Conservation (phyloP, 768 basidiomycete genomes). For the Boletus reticuloceps region DNA sequence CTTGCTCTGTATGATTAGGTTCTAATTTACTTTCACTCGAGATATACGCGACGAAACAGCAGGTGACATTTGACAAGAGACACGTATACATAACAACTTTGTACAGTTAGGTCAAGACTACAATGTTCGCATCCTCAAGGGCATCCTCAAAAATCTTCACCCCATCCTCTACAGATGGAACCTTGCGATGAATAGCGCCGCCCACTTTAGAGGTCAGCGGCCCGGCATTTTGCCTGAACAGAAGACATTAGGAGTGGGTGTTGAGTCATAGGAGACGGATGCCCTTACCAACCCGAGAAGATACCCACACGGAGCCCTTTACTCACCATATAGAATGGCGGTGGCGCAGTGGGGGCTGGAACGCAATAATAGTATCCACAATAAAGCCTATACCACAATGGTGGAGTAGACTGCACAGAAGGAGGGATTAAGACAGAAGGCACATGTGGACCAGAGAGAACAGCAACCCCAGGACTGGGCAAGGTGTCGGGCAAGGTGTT, state of each 20-base stretch:
- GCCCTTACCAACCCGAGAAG: neutral
- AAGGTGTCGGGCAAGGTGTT: no score
- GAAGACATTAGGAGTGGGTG: neutral
- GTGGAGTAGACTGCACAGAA: neutral
- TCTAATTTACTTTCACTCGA: no score
- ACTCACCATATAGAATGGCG: neutral
- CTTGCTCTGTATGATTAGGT: no score
- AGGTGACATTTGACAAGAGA: no score
- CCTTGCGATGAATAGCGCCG: neutral
- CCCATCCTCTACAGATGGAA: neutral
- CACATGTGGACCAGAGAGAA: neutral
- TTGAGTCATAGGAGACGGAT: neutral
- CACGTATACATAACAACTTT: no score
- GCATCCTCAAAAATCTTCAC: neutral
- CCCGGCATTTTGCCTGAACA: neutral
- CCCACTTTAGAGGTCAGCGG: neutral
- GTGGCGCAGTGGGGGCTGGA: neutral
- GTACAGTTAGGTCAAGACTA: neutral
- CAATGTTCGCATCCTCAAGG: neutral
- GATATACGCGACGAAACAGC: no score
- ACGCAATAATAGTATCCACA: neutral
- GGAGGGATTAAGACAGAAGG: neutral
- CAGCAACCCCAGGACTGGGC: neutral
- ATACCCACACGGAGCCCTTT: neutral
- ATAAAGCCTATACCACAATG: neutral